Evolutionary conservation across 169 alveolate species (phyloP).

Genomic region (Plasmodium relictum): DNA sequence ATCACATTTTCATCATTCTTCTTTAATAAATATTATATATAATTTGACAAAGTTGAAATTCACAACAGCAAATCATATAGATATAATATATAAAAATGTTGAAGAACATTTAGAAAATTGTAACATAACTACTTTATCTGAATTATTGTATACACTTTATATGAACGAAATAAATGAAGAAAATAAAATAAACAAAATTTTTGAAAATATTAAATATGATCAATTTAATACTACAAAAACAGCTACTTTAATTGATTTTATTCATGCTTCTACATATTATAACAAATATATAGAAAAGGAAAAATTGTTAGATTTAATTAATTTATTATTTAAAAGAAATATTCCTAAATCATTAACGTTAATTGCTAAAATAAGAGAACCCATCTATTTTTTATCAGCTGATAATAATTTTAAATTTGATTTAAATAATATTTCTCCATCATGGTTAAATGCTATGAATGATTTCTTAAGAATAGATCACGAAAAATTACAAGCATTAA

Average conservation of each 20-base stretch:
- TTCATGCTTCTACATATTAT: slow-evolving; percentile 77
- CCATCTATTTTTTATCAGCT: slow-evolving; percentile 51
- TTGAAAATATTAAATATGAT: slow-evolving; percentile 53
- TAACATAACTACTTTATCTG: slow-evolving; percentile 55
- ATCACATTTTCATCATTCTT: slow-evolving; percentile 72
- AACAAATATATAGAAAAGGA: slow-evolving; percentile 43
- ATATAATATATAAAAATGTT: slow-evolving; percentile 72
- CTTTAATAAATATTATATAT: slow-evolving; percentile 60
- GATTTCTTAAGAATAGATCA: slow-evolving; percentile 76
- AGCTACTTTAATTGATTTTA: slow-evolving; percentile 70
- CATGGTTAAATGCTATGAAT: slow-evolving; percentile 77
- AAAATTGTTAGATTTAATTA: slow-evolving; percentile 42
- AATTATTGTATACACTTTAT: slow-evolving; percentile 70
- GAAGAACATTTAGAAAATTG: slow-evolving; percentile 74
- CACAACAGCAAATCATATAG: slow-evolving; percentile 71
- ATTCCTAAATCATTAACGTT: slow-evolving; percentile 73
- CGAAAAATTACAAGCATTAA: slow-evolving; percentile 76
- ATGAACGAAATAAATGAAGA: slow-evolving; percentile 78
- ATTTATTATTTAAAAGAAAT: slow-evolving; percentile 44
- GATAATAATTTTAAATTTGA: slow-evolving; percentile 34
- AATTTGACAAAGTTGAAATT: slow-evolving; percentile 74
- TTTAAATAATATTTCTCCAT: slow-evolving; percentile 49
- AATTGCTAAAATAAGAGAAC: slow-evolving; percentile 77
- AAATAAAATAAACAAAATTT: slow-evolving; percentile 64
- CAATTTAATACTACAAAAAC: slow-evolving; percentile 76